These are phyloP conservation scores for Biscutella laevigata DNA, from an alignment of 441 rosid species.

Conservation along the genomic window DNA sequence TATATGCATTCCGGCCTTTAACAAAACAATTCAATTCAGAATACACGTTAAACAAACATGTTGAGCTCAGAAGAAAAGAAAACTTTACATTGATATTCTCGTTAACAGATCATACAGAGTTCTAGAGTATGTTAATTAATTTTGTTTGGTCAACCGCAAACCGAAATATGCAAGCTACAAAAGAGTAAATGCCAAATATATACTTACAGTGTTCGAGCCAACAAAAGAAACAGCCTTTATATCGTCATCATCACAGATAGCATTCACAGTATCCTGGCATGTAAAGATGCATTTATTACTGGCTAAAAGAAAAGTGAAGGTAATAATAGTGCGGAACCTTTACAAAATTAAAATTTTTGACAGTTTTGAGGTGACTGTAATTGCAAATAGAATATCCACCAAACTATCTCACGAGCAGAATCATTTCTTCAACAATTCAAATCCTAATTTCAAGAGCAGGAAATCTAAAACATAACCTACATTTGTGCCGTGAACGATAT, in stretches of 20 bases:
- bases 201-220: slow-evolving; percentile 78
- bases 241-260: slow-evolving; percentile 73
- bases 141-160: neutral
- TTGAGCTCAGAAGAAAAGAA: neutral
- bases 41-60: neutral
- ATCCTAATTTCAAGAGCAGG: neutral
- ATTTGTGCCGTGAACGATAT: slow-evolving; percentile 78
- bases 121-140: too few species aligned
- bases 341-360: neutral
- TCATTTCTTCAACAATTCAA: neutral
- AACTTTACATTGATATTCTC: too few species aligned
- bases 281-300: neutral
- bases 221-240: slow-evolving; percentile 86
- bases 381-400: neutral
- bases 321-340: neutral
- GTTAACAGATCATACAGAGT: neutral
- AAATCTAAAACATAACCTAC: slow-evolving; percentile 34
- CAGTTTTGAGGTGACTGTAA: neutral
- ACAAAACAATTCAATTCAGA: neutral
- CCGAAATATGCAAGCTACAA: neutral
- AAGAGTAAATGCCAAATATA: neutral
- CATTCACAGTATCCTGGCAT: slow-evolving; percentile 71
- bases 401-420: neutral
- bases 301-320: neutral
- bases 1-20: slow-evolving; percentile 94